Evolutionary conservation across 192 early-diverging fungal genomes (phyloP).

Genomic region (Coemansia sp.): DNA sequence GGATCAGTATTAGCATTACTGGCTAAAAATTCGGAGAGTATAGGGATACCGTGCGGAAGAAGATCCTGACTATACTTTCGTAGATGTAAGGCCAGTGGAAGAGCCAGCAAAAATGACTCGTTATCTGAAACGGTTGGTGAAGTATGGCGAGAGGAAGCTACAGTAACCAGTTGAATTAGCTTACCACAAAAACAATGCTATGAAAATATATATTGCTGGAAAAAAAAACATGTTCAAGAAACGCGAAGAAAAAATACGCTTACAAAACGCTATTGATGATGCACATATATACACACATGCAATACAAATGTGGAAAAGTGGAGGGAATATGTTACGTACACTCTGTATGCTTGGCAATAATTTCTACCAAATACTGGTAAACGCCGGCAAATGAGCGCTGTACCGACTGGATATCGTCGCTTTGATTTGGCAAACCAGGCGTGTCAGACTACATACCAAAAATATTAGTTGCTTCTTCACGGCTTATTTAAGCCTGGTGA

Average conservation of each 20-base stretch:
- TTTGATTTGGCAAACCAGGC: neutral
- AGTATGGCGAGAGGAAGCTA: no score
- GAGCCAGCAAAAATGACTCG: no score
- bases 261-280: neutral
- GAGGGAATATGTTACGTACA: slow-evolving; percentile 30
- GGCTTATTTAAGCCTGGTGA: neutral
- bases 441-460: slow-evolving; percentile 23
- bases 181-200: no score
- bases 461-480: neutral
- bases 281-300: slow-evolving; percentile 6
- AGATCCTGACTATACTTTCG: no score
- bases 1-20: neutral
- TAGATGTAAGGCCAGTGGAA: no score
- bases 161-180: no score
- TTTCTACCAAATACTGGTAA: slow-evolving; percentile 46
- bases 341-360: slow-evolving; percentile 47
- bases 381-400: slow-evolving; percentile 32
- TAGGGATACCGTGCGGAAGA: no score
- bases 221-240: neutral
- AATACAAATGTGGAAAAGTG: neutral
- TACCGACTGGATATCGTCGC: slow-evolving; percentile 19
- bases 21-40: no score
- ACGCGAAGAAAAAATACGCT: slow-evolving; percentile 4
- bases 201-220: slow-evolving; percentile 6
- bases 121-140: no score